Evolutionary conservation across 129 eudicot species (phyloP), one percentile per base, ranked within the genome.

Genomic region (Kitagawia praeruptora): DNA sequence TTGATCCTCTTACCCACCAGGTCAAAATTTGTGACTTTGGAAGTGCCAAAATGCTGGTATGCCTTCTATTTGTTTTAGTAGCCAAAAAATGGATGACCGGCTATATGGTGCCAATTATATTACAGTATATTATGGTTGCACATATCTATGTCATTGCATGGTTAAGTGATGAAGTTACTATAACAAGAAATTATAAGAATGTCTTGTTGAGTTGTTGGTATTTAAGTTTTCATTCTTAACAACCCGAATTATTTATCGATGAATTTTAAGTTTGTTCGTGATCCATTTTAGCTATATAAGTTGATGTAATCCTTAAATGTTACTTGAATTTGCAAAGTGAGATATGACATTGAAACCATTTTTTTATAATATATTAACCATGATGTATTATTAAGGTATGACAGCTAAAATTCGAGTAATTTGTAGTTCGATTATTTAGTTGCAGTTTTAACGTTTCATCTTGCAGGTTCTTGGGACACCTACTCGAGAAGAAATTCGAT

Each of bases 1-100:
- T 95, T 78, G 91, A 95, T 80, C 93, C 94, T 54, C 70, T 79
- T 58, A 88, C 92, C 51, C 98, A 95, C 80, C 92, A 88, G 78
- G 93, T 95, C 82, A 95, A 92, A 82, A 95, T 95, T 77, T 95
- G 98, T 49, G 98, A 95, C 80, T 92, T 95, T 47, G 98, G 98
- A 87, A 95, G 98, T 84, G 98, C 98, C 13, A 95, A 95, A 89
- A 87, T 87, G 81, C 88, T 95, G 19, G 98, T 95, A 90, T 38
- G 97, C 75, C 9, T 12, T 42, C 45, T 76, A 49, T 23, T 37
- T 66, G 42, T 81, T 75, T 21, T 40, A 27, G 7, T 8, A n/a
- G 7, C 64, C 72, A 28, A 66, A 3, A 9, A 23, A 14, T 58
- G 31, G 34, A 58, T 58, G 67, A 58, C 25, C 5, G 19, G 25